Conservation (phyloP, 805 yeast genomes). For the Candida ponderosae region DNA sequence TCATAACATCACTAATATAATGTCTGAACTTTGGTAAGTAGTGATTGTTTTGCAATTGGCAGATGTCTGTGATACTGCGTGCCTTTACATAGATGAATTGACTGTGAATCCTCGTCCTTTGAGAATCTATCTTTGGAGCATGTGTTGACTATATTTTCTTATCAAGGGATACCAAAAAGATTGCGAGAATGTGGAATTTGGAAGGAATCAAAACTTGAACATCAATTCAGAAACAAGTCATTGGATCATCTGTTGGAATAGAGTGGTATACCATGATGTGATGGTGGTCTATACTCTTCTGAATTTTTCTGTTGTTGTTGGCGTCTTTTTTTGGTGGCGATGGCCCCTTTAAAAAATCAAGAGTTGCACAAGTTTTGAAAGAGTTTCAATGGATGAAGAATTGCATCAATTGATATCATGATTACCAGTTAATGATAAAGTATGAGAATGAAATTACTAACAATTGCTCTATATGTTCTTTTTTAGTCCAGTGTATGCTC, state of each 20-base stretch:
- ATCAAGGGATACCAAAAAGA: neutral
- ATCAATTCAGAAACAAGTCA: too few species aligned
- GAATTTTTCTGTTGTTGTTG: too few species aligned
- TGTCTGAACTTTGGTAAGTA: conserved; percentile 75
- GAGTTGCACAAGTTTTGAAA: conserved; percentile 1
- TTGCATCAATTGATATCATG: too few species aligned
- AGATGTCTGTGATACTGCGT: conserved; percentile 1
- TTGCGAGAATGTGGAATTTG: neutral
- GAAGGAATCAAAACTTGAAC: too few species aligned
- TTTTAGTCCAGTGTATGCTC: conserved; percentile 41
- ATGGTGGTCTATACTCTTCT: too few species aligned
- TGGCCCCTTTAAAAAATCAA: neutral
- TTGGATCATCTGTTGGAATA: too few species aligned
- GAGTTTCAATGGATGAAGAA: too few species aligned
- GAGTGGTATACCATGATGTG: too few species aligned
- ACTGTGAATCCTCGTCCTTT: neutral
- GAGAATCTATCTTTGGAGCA: too few species aligned
- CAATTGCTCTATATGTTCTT: conserved; percentile 3
- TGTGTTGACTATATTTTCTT: neutral
- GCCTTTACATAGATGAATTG: conserved; percentile 2
- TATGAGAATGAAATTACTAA: conserved; percentile 19
- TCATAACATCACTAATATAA: conserved; percentile 12
- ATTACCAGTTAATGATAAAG: conserved; percentile 76
- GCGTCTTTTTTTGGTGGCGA: neutral
- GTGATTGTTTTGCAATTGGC: too few species aligned